Evolutionary conservation across 2,329 filamentous ascomycete genomes (phyloP), one percentile per base, ranked within the genome.

Genomic region (Botrytis tulipae): DNA sequence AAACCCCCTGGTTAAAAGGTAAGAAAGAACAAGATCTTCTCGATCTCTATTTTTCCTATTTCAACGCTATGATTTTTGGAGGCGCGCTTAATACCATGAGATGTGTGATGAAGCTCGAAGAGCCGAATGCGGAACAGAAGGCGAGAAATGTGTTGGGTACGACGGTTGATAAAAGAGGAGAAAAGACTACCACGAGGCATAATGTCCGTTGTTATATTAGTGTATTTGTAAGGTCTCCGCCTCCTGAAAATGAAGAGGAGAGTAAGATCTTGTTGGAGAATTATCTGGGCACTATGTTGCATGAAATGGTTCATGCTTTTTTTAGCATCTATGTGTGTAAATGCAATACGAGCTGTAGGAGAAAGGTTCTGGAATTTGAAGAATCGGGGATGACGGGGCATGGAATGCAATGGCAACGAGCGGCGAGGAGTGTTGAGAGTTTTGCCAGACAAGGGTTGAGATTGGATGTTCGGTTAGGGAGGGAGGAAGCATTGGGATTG

Each of bases 301-400:
- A 72, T 40, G 71, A 72, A 40, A 72, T 72, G 71, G 22, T 72
- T 7, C 71, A 72, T 48, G 71, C 71, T 1, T 72, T 72, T 40
- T 72, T 72, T n/a, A 69, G 71, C 25, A 68, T 72, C n/a, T 72
- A 72, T 48, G 71, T 72, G 8, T 72, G 71, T 32, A 72, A 72
- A 35, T 72, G 71, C n/a, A 60, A 68, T 22, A 9, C 3, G 3
- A 16, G 7, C 0, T 72, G 71, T 51, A 12, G 40, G 18, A 29
- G 20, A 18, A 44, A 61, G 6, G 16, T 22, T 22, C 32, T 61
- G 16, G 40, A 68, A 18, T 69, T 68, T 18, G 63, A 72, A 14
- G 16, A 72, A 14, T 69, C 62, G 48, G 71, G 71, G 4, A 25
- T 44, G 22, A 72, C 71, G 12, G 71, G 71, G 3, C 71, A 72